Evolutionary conservation across 2,329 filamentous ascomycete genomes (phyloP).

Genomic region (Onygenales sp.): DNA sequence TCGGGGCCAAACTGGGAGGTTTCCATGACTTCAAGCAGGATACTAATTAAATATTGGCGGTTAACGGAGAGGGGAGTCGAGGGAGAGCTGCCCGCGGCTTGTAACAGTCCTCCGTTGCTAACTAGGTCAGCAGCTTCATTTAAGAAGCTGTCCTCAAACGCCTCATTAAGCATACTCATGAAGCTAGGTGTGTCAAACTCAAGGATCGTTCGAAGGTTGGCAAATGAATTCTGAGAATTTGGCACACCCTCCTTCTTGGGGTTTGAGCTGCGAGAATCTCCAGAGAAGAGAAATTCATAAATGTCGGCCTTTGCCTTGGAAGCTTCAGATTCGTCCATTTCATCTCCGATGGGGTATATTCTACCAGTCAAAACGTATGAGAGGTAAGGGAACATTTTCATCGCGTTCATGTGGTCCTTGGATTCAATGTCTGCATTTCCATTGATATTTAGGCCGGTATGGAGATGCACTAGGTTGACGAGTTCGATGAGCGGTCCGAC

Average conservation of each 20-base stretch:
- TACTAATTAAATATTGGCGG: conserved; percentile 84
- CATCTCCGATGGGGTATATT: conserved; percentile 77
- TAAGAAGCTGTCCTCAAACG: conserved; percentile 88
- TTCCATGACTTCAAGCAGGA: conserved; percentile 84
- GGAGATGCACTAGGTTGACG: conserved; percentile 38
- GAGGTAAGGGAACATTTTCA: conserved; percentile 90
- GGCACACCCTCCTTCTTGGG: conserved; percentile 22
- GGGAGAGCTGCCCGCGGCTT: conserved; percentile 55
- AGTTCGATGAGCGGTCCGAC: conserved; percentile 84
- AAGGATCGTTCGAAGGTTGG: conserved; percentile 73
- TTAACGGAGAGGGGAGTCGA: conserved; percentile 57
- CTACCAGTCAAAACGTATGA: conserved; percentile 85
- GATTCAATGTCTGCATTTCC: conserved; percentile 46
- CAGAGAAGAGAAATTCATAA: conserved; percentile 90
- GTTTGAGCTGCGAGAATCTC: conserved; percentile 56
- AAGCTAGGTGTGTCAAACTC: conserved; percentile 87
- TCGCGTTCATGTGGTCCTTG: conserved; percentile 53
- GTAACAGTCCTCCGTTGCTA: conserved; percentile 41
- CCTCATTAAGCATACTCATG: conserved; percentile 90
- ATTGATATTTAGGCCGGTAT: conserved; percentile 18
- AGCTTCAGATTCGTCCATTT: conserved; percentile 63
- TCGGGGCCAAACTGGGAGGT: conserved; percentile 62
- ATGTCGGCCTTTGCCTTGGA: conserved; percentile 73
- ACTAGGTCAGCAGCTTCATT: conserved; percentile 65
- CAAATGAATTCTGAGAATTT: conserved; percentile 60